Evolutionary conservation across 1,284 basidiomycete species (phyloP), one percentile per base, ranked within the genome.

Genomic region (Chiua sp.): DNA sequence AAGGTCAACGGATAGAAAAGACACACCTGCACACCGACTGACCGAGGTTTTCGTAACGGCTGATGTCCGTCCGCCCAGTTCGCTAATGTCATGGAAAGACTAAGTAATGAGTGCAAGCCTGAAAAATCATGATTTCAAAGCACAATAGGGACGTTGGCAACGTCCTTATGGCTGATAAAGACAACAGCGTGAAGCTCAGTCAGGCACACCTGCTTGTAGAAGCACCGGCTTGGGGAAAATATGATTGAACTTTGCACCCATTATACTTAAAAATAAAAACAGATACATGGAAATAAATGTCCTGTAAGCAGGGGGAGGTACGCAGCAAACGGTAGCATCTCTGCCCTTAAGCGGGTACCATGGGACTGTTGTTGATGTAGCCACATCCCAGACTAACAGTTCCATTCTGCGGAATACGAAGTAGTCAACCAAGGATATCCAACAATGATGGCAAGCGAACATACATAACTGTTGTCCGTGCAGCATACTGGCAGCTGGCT

Each of bases 401-500:
- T 23, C 61, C 64, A 12, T 64, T 56, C 58, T 64, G n/a, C 32
- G 13, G 20, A 22, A 4, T 44, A 7, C 42, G 22, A 42, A 52
- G 47, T 32, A 7, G 16, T 67, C 44, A 53, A 22, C 16, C 15
- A n/a, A 49, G 32, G 22, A 11, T 8, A 18, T 39, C 18, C 37
- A 44, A 50, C 42, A 32, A 4, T n/a, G 22, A 44, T 47, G 6
- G 15, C n/a, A 23, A 30, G 28, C 33, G 23, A 44, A 55, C 58
- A 20, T 47, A 66, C 60, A 28, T 68, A 59, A 53, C 23, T 57
- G n/a, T 60, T 50, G 47, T 66, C 59, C n/a, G 55, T 47, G 49
- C 65, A 68, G 49, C 66, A 66, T 26, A 68, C 16, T 1, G 66
- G 60, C 2, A 50, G 4, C 37, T 66, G 63, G 28, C 47, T 60